phyloP scores from a whole-genome alignment of 768 basidiomycete genomes.

The Suillus fuscotomentosus region DNA sequence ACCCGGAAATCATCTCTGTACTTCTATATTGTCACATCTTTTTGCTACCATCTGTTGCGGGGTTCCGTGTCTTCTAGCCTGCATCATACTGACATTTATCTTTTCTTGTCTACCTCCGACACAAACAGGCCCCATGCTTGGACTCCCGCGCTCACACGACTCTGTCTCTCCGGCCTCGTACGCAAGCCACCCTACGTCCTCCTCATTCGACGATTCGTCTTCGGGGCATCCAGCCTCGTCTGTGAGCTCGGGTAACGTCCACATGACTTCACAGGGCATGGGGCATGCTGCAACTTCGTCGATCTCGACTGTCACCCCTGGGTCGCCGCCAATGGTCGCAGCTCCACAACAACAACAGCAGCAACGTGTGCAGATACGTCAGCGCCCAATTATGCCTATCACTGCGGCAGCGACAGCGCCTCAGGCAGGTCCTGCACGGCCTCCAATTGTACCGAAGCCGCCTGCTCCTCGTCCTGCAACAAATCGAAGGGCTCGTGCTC shows the following conservation, averaged over 20 bases:
- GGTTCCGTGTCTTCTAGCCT: neutral
- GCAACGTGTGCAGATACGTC: neutral
- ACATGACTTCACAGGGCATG: neutral
- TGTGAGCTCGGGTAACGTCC: neutral
- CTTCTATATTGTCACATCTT: neutral
- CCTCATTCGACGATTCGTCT: conserved; percentile 8
- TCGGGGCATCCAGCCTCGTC: conserved; percentile 15
- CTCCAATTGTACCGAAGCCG: conserved; percentile 1
- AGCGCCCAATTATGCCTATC: conserved; percentile 3
- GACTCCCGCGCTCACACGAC: conserved; percentile 11
- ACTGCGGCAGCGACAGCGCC: neutral
- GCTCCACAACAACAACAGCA: conserved; percentile 13
- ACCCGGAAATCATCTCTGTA: neutral
- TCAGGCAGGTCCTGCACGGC: neutral
- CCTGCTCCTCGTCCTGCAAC: neutral
- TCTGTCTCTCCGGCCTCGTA: conserved; percentile 24
- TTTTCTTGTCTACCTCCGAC: neutral
- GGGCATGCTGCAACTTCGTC: conserved; percentile 24
- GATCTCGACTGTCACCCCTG: conserved; percentile 21
- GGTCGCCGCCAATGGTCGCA: neutral
- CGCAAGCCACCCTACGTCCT: conserved; percentile 19
- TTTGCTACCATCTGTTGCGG: neutral
- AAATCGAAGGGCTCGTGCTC: conserved; percentile 11
- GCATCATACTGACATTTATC: conserved; percentile 11
- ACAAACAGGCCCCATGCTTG: conserved; percentile 12